Evolutionary conservation across 1,139 yeast species (phyloP), one percentile per base, ranked within the genome.

Genomic region (Casaregolazyma lundiana): DNA sequence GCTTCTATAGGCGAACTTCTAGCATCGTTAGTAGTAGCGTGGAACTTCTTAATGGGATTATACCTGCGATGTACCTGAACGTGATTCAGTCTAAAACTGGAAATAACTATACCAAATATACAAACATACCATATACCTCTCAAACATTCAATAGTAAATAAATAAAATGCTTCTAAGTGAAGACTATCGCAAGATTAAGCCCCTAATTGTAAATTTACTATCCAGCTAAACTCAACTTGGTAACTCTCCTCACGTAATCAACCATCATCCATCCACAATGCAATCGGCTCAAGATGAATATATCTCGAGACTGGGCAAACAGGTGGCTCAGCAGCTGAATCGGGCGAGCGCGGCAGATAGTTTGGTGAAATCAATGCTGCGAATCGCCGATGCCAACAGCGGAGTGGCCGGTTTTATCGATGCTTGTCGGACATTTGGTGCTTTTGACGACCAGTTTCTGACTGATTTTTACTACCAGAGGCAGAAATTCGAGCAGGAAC

Each of bases 401-500:
- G 42, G 46, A 17, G 48, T 49, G 7, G 53, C 50, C 2, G 51
- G 50, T 6, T 64, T 64, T 48, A 50, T 53, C n/a, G 44, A 43
- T 2, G 64, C 62, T 1, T 63, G 67, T 48, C 41, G 46, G 40
- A 60, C 59, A 1, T 62, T 64, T 50, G 67, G 66, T 18, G 52
- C 52, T 36, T 64, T 64, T 43, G 55, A 58, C 21, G 48, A 43
- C 4, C 50, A 49, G 3, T 63, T 62, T 44, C 49, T 64, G n/a
- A 34, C 35, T 8, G 43, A 46, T 16, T 48, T 61, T 6, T 63
- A 59, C 46, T 35, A 47, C 4, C 35, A 41, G 21, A 34, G 47
- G 37, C 46, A 21, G 17, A 43, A 46, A 35, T 20, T 35, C 21
- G 35, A 36, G n/a, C 22, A 29, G 15, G 34, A 24, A 19, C 34